These are phyloP conservation scores for Melocanna baccifera DNA, from an alignment of 176 grass and related monocot genomes.

Conservation along the genomic window DNA sequence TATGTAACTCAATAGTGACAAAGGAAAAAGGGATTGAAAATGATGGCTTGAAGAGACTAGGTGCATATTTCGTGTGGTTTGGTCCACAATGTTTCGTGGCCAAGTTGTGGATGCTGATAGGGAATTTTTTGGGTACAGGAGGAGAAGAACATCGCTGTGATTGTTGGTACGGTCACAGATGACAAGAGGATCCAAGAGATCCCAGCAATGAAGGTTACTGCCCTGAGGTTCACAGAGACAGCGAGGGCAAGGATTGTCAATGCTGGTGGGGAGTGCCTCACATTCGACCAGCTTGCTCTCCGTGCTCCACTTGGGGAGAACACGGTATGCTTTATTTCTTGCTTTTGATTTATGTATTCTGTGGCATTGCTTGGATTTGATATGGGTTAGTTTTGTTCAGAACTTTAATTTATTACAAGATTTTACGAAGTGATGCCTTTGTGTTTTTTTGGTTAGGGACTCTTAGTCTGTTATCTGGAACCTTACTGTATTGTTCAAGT, in stretches of 20 bases:
- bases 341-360: neutral
- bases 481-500: neutral
- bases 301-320: conserved; percentile 67
- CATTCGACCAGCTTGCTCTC: conserved; percentile 91
- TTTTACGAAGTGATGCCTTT: neutral
- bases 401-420: neutral
- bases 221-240: conserved; percentile 78
- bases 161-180: conserved; percentile 83
- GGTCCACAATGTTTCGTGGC: neutral
- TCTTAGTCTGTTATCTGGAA: neutral
- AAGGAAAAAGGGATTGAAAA: neutral
- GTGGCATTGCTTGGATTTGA: neutral
- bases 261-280: conserved; percentile 85
- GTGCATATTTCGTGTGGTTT: neutral
- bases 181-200: conserved; percentile 82
- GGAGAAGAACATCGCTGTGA: conserved; percentile 68
- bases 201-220: conserved; percentile 78
- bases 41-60: neutral
- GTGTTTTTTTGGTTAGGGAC: neutral
- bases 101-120: neutral
- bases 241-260: conserved; percentile 78
- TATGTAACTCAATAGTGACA: neutral
- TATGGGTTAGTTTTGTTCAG: neutral
- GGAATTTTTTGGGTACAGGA: conserved; percentile 8
- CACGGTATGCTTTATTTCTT: conserved; percentile 47